Conservation (phyloP, 805 yeast species). For the Lachancea quebecensis region DNA sequence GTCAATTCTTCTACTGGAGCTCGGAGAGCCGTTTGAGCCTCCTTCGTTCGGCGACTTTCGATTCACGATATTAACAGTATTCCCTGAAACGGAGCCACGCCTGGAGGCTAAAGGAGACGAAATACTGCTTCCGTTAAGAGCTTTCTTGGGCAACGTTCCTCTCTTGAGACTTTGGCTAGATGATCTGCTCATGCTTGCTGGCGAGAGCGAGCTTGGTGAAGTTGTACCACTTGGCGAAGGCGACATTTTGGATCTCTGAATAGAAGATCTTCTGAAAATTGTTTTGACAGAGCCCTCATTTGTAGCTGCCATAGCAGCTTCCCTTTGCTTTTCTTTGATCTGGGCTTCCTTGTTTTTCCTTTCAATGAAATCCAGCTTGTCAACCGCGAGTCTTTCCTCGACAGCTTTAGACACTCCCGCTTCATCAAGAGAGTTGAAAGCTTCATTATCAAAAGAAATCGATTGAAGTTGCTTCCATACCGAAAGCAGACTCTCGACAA, state of each 20-base stretch:
- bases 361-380: slow-evolving; percentile 19
- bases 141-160: slow-evolving; percentile 12
- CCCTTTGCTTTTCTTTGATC: neutral
- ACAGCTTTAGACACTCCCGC: slow-evolving; percentile 19
- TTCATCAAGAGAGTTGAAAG: slow-evolving; percentile 11
- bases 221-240: slow-evolving; percentile 12
- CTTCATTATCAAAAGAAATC: slow-evolving; percentile 9
- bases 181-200: slow-evolving; percentile 17
- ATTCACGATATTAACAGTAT: neutral
- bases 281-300: slow-evolving; percentile 1
- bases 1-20: too few relatives aligned
- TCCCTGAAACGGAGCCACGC: slow-evolving; percentile 14
- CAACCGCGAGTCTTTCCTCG: slow-evolving; percentile 25
- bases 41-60: slow-evolving; percentile 3
- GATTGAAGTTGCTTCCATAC: slow-evolving; percentile 23
- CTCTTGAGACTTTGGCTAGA: slow-evolving; percentile 15
- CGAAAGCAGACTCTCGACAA: slow-evolving; percentile 13
- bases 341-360: slow-evolving; percentile 7
- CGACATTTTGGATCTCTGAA: slow-evolving; percentile 8
- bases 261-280: slow-evolving; percentile 8
- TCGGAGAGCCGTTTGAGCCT: neutral
- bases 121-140: slow-evolving; percentile 4
- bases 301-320: neutral
- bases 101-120: slow-evolving; percentile 17
- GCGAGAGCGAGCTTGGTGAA: slow-evolving; percentile 15